Percentiles rank a stretch among this genome's conserved stretches.
Conservation (phyloP, 352 stramenopile genomes). For the Thalassiosira ordinaria region DNA sequence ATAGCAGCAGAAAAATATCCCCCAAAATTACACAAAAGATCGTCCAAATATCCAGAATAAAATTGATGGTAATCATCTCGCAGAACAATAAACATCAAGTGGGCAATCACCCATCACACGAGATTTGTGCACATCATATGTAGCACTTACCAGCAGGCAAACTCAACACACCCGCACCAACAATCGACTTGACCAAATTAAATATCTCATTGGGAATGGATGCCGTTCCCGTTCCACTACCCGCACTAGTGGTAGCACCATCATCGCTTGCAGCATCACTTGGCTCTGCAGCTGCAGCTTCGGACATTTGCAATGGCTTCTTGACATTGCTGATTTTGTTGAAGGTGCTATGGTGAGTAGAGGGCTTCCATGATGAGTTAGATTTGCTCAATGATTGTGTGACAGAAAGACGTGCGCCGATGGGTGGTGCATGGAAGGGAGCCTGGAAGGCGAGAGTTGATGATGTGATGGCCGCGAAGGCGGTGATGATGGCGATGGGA, state of each 20-base stretch:
- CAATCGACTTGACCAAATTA: constrained; percentile 65
- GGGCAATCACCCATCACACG: too few species aligned
- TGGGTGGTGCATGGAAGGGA: too few species aligned
- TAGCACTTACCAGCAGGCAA: constrained; percentile 57
- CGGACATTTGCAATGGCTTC: not conserved
- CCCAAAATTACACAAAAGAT: too few species aligned
- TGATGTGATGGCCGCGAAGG: not conserved
- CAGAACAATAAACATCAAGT: too few species aligned
- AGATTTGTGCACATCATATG: too few species aligned
- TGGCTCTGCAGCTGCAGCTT: not conserved
- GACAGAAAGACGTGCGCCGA: not conserved
- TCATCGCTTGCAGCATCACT: not conserved
- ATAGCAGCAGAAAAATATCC: too few species aligned
- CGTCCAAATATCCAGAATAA: too few species aligned
- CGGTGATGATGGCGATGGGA: not conserved
- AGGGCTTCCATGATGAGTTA: not conserved
- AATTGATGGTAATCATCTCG: too few species aligned
- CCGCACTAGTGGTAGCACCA: too few species aligned
- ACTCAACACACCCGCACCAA: constrained; percentile 59
- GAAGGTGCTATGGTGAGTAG: not conserved
- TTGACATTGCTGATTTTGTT: not conserved
- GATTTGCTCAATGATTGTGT: not conserved
- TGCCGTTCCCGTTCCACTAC: constrained; percentile 34
- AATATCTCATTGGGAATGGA: constrained; percentile 59
- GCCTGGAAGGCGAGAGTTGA: not conserved